Base-by-base conservation (phyloP, 2,329 filamentous ascomycete genomes). In the Blumeria hordei region DNA sequence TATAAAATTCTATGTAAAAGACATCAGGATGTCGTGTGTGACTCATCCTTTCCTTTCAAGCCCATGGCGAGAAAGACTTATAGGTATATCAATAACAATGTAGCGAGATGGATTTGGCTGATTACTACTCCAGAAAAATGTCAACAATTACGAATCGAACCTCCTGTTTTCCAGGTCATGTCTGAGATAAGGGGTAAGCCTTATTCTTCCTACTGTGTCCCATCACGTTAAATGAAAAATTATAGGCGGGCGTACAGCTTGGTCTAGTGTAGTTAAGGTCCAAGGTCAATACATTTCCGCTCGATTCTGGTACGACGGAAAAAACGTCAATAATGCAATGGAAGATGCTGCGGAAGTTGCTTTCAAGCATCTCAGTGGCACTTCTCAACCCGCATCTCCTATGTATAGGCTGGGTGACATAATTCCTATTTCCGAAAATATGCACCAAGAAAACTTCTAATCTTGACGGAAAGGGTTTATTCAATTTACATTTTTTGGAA, bases 301-400 rank as follows among this genome's bases (percentile, higher is more conserved):
- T 50, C 78, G 86, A 59, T 94, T 80, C 69, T 94, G 86, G 86
- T 94, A 94, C 69, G 88, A 93, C 67, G 87, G 87, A 58, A 80
- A 86, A 66, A 87, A 86, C 65, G 74, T 90, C 67, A 79, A 88
- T 72, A 93, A 93, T 64, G 87, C 87, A 57, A 82, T 79, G 69
- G 88, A 94, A 68, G 88, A 94, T 66, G 88, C 86, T n/a, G 87
- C 88, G 60, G 86, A 94, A 69, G 76, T 83, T 58, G 87, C 87
- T 32, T 67, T 84, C 58, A 75, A 73, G 63, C 75, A 73, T 68
- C 67, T 85, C 10, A 41, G 12, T 21, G 18, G 18, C 10, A 18
- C 12, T 18, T n/a, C 10, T n/a, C 11, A 2, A 21, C 18, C 14
- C 11, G 6, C 14, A 47, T n/a, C 10, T n/a, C 18, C 11, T n/a